phyloP scores from a whole-genome alignment of 805 yeast genomes.

The Metschnikowia continentalis region DNA sequence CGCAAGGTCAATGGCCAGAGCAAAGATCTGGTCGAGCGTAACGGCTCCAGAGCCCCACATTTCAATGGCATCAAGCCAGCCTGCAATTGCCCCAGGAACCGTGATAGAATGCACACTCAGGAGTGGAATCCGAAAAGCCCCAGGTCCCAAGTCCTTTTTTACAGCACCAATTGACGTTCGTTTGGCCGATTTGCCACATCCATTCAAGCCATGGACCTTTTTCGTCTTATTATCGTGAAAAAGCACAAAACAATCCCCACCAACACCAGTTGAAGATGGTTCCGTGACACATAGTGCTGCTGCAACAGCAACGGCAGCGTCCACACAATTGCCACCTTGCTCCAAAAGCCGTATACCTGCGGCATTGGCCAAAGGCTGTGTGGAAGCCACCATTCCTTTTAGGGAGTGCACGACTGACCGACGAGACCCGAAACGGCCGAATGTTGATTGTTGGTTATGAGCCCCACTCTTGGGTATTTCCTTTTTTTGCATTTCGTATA shows the following conservation, averaged over 20 bases:
- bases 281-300: slow-evolving; percentile 55
- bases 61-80: slow-evolving; percentile 68
- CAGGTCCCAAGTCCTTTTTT: slow-evolving; percentile 23
- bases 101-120: slow-evolving; percentile 57
- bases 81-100: slow-evolving; percentile 79
- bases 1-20: slow-evolving; percentile 67
- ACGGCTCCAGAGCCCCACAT: slow-evolving; percentile 73
- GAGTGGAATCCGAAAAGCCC: slow-evolving; percentile 41
- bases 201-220: slow-evolving; percentile 64
- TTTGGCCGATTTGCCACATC: slow-evolving; percentile 67
- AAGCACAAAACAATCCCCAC: slow-evolving; percentile 65
- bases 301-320: slow-evolving; percentile 58
- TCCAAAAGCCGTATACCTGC: slow-evolving; percentile 66
- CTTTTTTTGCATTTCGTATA: too few species aligned
- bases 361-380: slow-evolving; percentile 74
- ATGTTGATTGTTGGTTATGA: background rate
- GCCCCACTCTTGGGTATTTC: background rate
- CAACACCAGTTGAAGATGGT: slow-evolving; percentile 61
- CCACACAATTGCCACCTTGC: slow-evolving; percentile 70
- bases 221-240: slow-evolving; percentile 46
- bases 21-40: slow-evolving; percentile 50
- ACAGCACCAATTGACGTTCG: slow-evolving; percentile 46
- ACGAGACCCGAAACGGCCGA: slow-evolving; percentile 46
- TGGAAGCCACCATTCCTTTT: slow-evolving; percentile 67
- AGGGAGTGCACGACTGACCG: slow-evolving; percentile 72